Conservation (phyloP, 306 rosid genomes). For the Cicer cuneatum region DNA sequence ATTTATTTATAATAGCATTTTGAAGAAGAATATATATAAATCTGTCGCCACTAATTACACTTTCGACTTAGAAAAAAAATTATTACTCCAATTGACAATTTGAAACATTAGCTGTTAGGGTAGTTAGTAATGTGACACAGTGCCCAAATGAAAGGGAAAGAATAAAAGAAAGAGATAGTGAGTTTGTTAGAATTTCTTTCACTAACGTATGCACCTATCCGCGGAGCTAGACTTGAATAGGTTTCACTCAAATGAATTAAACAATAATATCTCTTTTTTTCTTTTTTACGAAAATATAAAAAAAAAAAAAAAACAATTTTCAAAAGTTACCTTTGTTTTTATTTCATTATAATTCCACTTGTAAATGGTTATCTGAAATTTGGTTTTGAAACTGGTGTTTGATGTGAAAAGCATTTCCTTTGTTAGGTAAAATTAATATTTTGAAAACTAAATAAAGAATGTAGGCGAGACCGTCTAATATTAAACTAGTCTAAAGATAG, state of each 20-base stretch:
- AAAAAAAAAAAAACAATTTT: not conserved
- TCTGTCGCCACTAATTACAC: constrained; percentile 62
- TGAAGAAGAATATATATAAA: constrained; percentile 41
- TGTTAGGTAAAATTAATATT: not conserved
- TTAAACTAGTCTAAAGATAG: too few relatives aligned
- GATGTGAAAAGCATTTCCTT: not conserved
- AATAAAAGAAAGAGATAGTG: constrained; percentile 37
- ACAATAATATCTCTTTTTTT: not conserved
- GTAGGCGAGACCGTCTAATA: too few relatives aligned
- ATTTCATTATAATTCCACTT: not conserved
- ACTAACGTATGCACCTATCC: constrained; percentile 20
- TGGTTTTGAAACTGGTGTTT: not conserved
- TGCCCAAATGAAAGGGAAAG: constrained; percentile 59
- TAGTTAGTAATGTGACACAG: constrained; percentile 63
- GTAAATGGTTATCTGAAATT: not conserved
- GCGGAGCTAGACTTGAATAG: constrained; percentile 27
- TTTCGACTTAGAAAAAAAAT: constrained; percentile 50
- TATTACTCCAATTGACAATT: constrained; percentile 54
- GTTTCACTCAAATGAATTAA: constrained; percentile 22
- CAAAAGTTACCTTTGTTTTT: constrained; percentile 17
- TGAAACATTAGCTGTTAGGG: constrained; percentile 54
- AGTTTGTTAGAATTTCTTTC: constrained; percentile 54
- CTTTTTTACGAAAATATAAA: too few relatives aligned
- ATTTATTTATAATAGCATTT: constrained; percentile 42
- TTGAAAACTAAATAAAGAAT: not conserved